Conservation (phyloP, 768 basidiomycete genomes). For the Rubroboletus satanas region DNA sequence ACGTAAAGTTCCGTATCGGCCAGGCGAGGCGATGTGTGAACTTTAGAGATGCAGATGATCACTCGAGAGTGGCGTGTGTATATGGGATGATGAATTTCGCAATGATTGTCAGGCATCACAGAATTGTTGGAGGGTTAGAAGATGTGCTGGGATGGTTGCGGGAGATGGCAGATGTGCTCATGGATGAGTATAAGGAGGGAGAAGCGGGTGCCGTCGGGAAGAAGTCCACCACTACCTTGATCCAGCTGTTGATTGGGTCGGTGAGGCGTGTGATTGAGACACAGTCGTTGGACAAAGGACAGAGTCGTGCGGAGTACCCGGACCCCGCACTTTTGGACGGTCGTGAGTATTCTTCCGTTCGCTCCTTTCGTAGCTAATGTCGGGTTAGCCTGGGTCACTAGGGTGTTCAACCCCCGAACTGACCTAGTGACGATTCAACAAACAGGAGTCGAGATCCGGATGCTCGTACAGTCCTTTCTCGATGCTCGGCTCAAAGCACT, state of each 20-base stretch:
- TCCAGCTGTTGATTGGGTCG: constrained; percentile 54
- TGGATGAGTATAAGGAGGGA: constrained; percentile 48
- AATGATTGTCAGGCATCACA: constrained; percentile 54
- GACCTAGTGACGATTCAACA: constrained; percentile 39
- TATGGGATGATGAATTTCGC: constrained; percentile 71
- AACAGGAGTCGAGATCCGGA: constrained; percentile 53
- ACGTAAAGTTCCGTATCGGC: constrained; percentile 51
- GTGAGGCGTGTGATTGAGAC: constrained; percentile 50
- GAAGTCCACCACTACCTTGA: constrained; percentile 34
- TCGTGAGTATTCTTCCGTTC: constrained; percentile 35
- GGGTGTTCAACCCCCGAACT: constrained; percentile 44
- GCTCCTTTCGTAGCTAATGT: constrained; percentile 7
- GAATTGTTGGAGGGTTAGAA: constrained; percentile 40
- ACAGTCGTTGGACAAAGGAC: constrained; percentile 35
- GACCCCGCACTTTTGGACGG: constrained; percentile 56
- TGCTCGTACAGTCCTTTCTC: constrained; percentile 58
- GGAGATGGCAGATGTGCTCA: constrained; percentile 53
- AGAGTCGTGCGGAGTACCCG: constrained; percentile 47
- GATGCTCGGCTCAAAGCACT: constrained; percentile 48
- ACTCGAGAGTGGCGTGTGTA: constrained; percentile 67
- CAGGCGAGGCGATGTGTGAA: constrained; percentile 63
- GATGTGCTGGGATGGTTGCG: constrained; percentile 61
- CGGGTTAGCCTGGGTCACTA: constrained; percentile 52
- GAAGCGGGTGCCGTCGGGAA: constrained; percentile 22
- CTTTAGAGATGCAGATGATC: constrained; percentile 61